Base-by-base conservation (phyloP, 1,284 basidiomycete genomes). In the Microbotryum intermedium region DNA sequence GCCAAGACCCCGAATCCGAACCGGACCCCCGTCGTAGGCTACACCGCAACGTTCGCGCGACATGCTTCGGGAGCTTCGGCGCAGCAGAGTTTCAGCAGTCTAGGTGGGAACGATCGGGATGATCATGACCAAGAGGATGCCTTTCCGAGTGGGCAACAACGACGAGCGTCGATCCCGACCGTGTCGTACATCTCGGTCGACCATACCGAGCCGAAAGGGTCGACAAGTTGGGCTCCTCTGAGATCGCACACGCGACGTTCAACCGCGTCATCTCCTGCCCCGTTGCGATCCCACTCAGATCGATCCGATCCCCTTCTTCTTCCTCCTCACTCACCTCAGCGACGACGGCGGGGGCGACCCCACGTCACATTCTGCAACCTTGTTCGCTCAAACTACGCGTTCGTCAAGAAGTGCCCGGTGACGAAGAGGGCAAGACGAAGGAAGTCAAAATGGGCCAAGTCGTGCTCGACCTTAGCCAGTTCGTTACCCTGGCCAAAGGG, bases 381-480 rank as follows among this genome's bases (percentile, higher is more conserved):
- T 64, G 53, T 10, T 54, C 62, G 2, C 52, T 71, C 11, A 61
- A 62, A 18, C 55, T 71, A 11, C 50, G 61, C 13, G 47, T 71
- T 29, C 54, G 61, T 16, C 68, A 71, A 50, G 63, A 69, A 34
- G 58, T 61, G 8, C 56, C 59, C 16, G 51, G 45, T 21, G 59
- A 67, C 47, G 57, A 53, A 6, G 65, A 64, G 21, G 62, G 67
- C 50, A 58, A 56, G 43, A 54, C 59, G 30, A 60, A 66, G 46
- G 70, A 70, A 49, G 59, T 61, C 42, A 59, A 62, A 52, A 55
- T 65, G 16, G 70, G 70, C 16, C 63, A 70, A 7, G 57, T 71
- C 39, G 28, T 57, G 11, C 61, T 71, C 50, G 68, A 71, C 42
- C 42, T 71, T 53, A 64, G 61, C 25, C 65, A 71, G 48, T 71